Evolutionary conservation across 129 eudicot species (phyloP).

Genomic region (Escallonia rubra): DNA sequence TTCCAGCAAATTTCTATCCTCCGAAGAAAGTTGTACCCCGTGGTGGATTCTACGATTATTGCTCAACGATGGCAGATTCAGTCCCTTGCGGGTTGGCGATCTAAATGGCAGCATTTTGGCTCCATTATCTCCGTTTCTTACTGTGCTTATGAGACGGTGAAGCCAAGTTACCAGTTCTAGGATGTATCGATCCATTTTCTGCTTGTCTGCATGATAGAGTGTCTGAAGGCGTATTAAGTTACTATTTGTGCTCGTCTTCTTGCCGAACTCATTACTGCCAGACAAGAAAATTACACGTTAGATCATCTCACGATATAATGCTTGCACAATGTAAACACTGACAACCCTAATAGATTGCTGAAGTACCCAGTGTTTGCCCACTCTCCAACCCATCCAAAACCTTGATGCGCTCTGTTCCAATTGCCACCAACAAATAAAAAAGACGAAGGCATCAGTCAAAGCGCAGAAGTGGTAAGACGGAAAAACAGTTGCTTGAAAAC

Average conservation of each 20-base stretch:
- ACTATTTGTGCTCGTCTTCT: constrained; percentile 37
- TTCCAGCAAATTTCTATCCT: constrained; percentile 60
- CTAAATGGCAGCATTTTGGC: constrained; percentile 32
- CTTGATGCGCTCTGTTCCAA: constrained; percentile 83
- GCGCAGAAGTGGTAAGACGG: background rate
- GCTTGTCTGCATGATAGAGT: constrained; percentile 79
- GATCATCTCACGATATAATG: background rate
- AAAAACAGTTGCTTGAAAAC: background rate
- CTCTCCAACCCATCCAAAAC: constrained; percentile 99
- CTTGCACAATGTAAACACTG: background rate
- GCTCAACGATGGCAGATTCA: constrained; percentile 9
- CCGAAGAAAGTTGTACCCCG: constrained; percentile 36
- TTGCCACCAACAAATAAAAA: constrained; percentile 1
- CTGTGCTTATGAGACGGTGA: constrained; percentile 68
- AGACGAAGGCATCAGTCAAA: background rate
- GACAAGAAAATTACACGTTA: background rate
- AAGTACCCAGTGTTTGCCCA: constrained; percentile 91
- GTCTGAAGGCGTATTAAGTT: constrained; percentile 79
- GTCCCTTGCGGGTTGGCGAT: constrained; percentile 44
- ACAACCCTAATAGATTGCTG: constrained; percentile 14
- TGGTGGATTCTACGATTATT: constrained; percentile 11
- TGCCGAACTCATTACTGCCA: constrained; percentile 73
- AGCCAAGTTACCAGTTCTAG: constrained; percentile 73
- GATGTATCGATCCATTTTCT: constrained; percentile 58
- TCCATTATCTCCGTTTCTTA: constrained; percentile 55